These are phyloP conservation scores for Trametes cubensis DNA, from an alignment of 768 basidiomycete genomes.

Conservation along the genomic window DNA sequence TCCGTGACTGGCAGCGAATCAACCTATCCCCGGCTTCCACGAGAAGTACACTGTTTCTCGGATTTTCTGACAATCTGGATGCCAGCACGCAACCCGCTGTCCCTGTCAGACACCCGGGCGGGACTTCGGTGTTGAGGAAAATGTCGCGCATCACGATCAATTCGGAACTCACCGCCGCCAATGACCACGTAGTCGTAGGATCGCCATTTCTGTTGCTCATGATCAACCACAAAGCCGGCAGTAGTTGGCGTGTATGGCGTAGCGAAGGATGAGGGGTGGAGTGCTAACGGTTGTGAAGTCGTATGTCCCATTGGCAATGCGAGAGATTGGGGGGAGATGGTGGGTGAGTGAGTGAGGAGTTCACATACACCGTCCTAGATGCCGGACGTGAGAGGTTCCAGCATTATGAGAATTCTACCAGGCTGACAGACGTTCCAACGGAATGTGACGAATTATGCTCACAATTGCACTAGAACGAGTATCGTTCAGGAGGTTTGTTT, in stretches of 20 bases:
- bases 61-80: slow-evolving; percentile 56
- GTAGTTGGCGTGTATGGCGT: not conserved
- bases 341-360: too few relatives aligned
- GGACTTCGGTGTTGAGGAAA: too few relatives aligned
- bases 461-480: too few relatives aligned
- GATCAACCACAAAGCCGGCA: slow-evolving; percentile 1
- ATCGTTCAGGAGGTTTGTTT: too few relatives aligned
- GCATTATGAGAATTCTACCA: too few relatives aligned
- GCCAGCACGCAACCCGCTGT: slow-evolving; percentile 64
- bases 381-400: too few relatives aligned
- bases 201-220: not conserved
- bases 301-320: slow-evolving; percentile 4
- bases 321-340: not conserved
- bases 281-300: not conserved
- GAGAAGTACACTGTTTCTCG: slow-evolving; percentile 52
- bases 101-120: slow-evolving; percentile 38
- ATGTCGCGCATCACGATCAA: not conserved
- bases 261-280: not conserved
- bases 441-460: too few relatives aligned
- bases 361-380: too few relatives aligned
- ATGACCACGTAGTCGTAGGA: slow-evolving; percentile 4
- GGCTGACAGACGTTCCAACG: too few relatives aligned
- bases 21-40: slow-evolving; percentile 64
- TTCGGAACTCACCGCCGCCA: not conserved
- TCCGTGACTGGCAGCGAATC: not conserved